A percentile compares a stretch with the other conserved stretches of the same genome.
phyloP scores from a whole-genome alignment of 257 asterid genomes.

The Leptodermis oblonga region DNA sequence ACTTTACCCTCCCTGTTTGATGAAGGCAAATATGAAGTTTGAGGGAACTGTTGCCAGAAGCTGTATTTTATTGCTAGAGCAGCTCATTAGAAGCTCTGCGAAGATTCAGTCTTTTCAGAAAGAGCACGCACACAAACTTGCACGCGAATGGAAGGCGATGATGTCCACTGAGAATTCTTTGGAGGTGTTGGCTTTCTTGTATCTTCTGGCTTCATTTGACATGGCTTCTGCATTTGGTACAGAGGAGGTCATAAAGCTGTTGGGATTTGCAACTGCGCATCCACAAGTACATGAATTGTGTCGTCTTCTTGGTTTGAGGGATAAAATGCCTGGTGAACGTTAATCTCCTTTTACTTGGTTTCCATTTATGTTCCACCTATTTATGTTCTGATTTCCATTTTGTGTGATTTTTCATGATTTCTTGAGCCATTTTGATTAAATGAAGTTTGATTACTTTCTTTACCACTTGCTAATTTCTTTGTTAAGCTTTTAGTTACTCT shows the following conservation, averaged over 20 bases:
- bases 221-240: slow-evolving; percentile 35
- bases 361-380: neutral
- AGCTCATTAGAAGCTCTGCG: slow-evolving; percentile 34
- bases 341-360: neutral
- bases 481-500: neutral
- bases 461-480: neutral
- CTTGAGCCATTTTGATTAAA: neutral
- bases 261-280: slow-evolving; percentile 24
- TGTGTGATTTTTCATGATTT: neutral
- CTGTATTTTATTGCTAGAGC: slow-evolving; percentile 34
- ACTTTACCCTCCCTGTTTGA: slow-evolving; percentile 25
- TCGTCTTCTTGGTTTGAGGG: slow-evolving; percentile 23
- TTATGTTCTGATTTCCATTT: neutral
- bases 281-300: slow-evolving; percentile 37
- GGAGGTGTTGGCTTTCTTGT: slow-evolving; percentile 44
- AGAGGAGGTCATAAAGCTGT: slow-evolving; percentile 33
- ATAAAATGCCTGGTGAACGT: slow-evolving; percentile 20
- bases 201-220: slow-evolving; percentile 39
- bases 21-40: slow-evolving; percentile 20
- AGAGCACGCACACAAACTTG: slow-evolving; percentile 38
- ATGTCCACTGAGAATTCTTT: slow-evolving; percentile 20
- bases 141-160: slow-evolving; percentile 38
- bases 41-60: slow-evolving; percentile 23
- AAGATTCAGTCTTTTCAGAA: slow-evolving; percentile 27
- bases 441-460: neutral